Evolutionary conservation across 2,329 filamentous ascomycete species (phyloP).

Genomic region (Drechslerella stenobrocha): DNA sequence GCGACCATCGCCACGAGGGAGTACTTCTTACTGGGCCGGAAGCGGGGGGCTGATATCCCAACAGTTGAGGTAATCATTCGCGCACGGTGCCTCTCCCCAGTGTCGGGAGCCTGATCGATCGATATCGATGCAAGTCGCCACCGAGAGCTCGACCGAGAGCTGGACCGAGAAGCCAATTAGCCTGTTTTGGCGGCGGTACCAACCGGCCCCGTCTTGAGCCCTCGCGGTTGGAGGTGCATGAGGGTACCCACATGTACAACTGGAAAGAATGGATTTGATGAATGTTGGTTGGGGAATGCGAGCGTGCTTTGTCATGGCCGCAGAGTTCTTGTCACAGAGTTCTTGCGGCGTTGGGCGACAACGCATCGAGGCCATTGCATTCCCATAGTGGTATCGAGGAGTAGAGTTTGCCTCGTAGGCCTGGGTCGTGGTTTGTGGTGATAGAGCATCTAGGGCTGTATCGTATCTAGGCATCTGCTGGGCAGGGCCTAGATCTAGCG

Average conservation of each 20-base stretch:
- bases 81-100: too few species aligned
- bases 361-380: too few species aligned
- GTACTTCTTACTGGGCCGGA: not conserved
- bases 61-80: too few species aligned
- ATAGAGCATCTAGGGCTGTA: too few species aligned
- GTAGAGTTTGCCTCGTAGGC: too few species aligned
- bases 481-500: too few species aligned
- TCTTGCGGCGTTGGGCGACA: too few species aligned
- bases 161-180: not conserved
- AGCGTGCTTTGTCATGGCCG: too few species aligned
- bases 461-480: too few species aligned
- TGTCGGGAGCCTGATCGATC: not conserved
- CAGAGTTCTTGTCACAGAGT: too few species aligned
- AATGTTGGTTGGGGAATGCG: constrained; percentile 5
- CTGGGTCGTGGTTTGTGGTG: too few species aligned
- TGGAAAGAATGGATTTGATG: not conserved
- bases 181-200: not conserved
- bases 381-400: too few species aligned
- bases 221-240: not conserved
- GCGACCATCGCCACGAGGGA: not conserved
- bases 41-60: not conserved
- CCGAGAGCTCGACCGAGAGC: constrained; percentile 2
- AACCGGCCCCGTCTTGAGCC: not conserved
- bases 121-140: not conserved
- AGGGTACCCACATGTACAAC: not conserved